Base-by-base conservation (phyloP, 768 basidiomycete genomes). In the Rhizopogon salebrosus region DNA sequence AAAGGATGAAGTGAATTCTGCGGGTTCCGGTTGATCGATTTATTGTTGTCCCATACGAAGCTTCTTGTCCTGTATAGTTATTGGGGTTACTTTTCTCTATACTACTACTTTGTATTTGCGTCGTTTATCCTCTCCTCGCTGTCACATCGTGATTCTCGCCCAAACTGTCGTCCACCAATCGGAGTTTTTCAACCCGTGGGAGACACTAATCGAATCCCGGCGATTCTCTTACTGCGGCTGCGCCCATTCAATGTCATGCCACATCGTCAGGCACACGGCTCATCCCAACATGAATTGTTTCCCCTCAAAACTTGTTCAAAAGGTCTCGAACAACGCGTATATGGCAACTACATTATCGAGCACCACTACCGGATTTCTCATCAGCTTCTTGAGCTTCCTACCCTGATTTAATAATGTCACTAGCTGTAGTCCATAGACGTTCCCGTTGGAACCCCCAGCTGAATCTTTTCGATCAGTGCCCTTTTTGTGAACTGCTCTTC, bases 401-500 rank as follows among this genome's bases (percentile, higher is more conserved):
- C 64, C 53, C 64, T 62, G 59, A 46, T 34, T 46, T 22, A 43
- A 43, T 43, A 73, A 63, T 72, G 59, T 71, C 70, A 75, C 67
- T 72, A 70, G 63, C 71, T 45, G 57, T 67, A 70, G 56, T 69
- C 62, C 49, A 67, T 59, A 59, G 66, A 70, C 64, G 65, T 71
- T 60, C 76, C 75, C 71, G 79, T 73, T 41, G 84, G 77, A 29
- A 87, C 67, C 24, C 80, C 80, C 48, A 66, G 64, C 60, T 80
- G 79, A 62, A 98, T 97, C 78, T 93, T 93, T 69, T 97, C 92
- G 41, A 93, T 86, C 59, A 97, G 77, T 40, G 93, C 95, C 57
- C 94, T 84, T 74, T 95, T 95, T 86, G 92, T 89, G 67, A 97
- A 98, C 68, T 98, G 95, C 67, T 98, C 95, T 70, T 95, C 86